A percentile compares a stretch with the other conserved stretches of the same genome.
These are phyloP conservation scores for Lactifluus echinatus DNA, from an alignment of 768 basidiomycete species.

Conservation along the genomic window DNA sequence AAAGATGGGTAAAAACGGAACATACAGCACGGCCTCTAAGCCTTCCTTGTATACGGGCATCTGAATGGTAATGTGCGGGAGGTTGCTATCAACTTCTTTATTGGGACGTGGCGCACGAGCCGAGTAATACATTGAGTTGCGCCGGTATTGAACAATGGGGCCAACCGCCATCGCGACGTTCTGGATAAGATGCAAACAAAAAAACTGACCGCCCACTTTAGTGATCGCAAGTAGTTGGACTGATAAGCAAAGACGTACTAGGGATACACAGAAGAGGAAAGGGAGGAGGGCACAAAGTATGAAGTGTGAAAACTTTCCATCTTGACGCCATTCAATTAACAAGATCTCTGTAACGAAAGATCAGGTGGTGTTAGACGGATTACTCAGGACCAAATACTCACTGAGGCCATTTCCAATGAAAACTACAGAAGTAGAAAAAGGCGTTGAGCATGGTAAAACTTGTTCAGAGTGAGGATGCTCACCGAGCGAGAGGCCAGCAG, in stretches of 20 bases:
- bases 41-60: constrained; percentile 53
- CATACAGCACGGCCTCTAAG: constrained; percentile 40
- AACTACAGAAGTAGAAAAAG: constrained; percentile 30
- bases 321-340: constrained; percentile 44
- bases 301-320: constrained; percentile 36
- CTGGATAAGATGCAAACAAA: constrained; percentile 36
- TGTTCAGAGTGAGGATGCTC: constrained; percentile 5
- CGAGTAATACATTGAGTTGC: constrained; percentile 49
- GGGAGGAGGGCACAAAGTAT: constrained; percentile 36
- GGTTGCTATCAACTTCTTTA: constrained; percentile 35
- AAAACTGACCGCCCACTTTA: constrained; percentile 23
- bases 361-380: neutral
- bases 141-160: constrained; percentile 43
- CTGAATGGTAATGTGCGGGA: constrained; percentile 45
- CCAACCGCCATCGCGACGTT: constrained; percentile 38
- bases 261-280: constrained; percentile 38
- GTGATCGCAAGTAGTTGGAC: too few relatives aligned
- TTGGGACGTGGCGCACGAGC: constrained; percentile 36
- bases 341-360: constrained; percentile 30
- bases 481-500: constrained; percentile 29
- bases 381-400: neutral
- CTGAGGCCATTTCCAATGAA: constrained; percentile 60
- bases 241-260: constrained; percentile 25
- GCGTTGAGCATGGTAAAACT: neutral
- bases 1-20: neutral